Conservation (phyloP, 352 stramenopile species). For the Pythium aristosporum region DNA sequence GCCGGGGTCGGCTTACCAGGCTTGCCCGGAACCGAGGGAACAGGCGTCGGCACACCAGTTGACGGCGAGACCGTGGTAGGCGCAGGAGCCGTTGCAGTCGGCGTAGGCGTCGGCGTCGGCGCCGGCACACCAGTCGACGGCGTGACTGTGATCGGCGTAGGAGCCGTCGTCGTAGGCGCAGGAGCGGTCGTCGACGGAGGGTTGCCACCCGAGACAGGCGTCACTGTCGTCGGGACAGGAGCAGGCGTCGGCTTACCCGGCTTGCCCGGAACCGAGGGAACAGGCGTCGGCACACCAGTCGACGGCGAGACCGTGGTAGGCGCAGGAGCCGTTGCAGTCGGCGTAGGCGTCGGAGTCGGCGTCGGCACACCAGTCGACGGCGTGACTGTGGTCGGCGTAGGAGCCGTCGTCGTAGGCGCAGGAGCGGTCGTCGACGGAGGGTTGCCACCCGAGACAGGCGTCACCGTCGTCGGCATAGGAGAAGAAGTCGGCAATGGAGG, state of each 20-base stretch:
- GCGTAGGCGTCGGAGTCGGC: not conserved
- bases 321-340: not conserved
- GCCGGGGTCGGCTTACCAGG: not conserved
- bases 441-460: not conserved
- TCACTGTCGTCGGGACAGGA: not conserved
- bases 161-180: not conserved
- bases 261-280: constrained; percentile 5
- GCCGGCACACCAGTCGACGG: not conserved
- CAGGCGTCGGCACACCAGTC: not conserved
- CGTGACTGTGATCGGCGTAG: not conserved
- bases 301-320: not conserved
- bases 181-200: not conserved
- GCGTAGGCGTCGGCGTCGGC: not conserved
- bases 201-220: not conserved
- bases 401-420: not conserved
- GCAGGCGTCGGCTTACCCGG: constrained; percentile 1
- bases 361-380: not conserved
- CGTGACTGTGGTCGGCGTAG: not conserved
- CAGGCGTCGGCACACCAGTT: not conserved
- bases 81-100: not conserved
- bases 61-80: not conserved
- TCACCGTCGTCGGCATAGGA: not conserved
- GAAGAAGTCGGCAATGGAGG: no score
- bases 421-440: not conserved
- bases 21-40: not conserved